Conservation (phyloP, 2,329 filamentous ascomycete genomes). For the Aspergillus aculeatinus region DNA sequence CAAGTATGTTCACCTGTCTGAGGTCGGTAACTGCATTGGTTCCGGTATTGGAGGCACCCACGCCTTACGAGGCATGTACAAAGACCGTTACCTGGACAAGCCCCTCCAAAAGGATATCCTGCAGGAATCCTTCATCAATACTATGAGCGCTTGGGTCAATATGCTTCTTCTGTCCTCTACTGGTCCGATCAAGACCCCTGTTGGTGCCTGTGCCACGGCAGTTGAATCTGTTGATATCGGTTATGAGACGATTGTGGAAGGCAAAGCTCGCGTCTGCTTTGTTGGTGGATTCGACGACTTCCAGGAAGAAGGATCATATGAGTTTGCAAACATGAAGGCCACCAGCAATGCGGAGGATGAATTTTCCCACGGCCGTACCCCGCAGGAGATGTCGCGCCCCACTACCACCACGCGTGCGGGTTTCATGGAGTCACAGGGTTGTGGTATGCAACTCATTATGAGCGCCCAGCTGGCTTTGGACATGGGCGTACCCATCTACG, state of each 20-base stretch:
- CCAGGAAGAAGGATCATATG: constrained; percentile 97
- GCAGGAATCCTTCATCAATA: constrained; percentile 99
- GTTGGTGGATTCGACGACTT: constrained; percentile 99
- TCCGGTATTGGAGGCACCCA: constrained; percentile 96
- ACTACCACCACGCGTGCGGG: constrained; percentile 95
- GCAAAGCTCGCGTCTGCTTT: constrained; percentile 95
- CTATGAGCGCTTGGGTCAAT: constrained; percentile 99
- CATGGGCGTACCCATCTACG: constrained; percentile 98
- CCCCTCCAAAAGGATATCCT: constrained; percentile 98
- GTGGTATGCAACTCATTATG: constrained; percentile 98
- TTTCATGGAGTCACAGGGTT: constrained; percentile 99
- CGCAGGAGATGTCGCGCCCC: constrained; percentile 95
- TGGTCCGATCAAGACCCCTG: constrained; percentile 96
- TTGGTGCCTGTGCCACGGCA: constrained; percentile 94
- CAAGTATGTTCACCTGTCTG: constrained; percentile 97
- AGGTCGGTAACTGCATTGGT: constrained; percentile 96
- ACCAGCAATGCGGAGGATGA: constrained; percentile 98
- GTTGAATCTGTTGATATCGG: constrained; percentile 97
- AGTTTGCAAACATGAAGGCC: constrained; percentile 99
- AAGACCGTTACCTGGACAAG: constrained; percentile 93
- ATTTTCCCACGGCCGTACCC: constrained; percentile 90
- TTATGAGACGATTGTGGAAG: constrained; percentile 97
- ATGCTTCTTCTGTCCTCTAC: constrained; percentile 97
- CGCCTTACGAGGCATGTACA: constrained; percentile 96
- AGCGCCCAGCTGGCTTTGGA: constrained; percentile 91